These are phyloP conservation scores for Tolypocladium inflatum DNA, from an alignment of 2,329 filamentous ascomycete species.

Conservation along the genomic window DNA sequence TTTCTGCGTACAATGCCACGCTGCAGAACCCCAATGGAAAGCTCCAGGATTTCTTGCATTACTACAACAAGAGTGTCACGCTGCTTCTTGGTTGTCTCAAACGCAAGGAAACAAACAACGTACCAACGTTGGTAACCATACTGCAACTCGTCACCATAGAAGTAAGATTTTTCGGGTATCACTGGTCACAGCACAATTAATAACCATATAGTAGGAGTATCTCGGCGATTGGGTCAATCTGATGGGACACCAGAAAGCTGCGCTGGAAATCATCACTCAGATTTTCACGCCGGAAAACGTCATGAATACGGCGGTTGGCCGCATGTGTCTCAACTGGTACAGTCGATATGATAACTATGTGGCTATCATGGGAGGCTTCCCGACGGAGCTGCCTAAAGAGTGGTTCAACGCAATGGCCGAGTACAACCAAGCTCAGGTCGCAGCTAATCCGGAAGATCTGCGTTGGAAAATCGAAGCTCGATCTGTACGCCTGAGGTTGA, in stretches of 20 bases:
- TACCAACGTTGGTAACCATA: slow-evolving; percentile 75
- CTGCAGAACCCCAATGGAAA: slow-evolving; percentile 60
- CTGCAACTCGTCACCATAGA: slow-evolving; percentile 90
- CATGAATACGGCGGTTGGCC: slow-evolving; percentile 58
- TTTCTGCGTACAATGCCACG: slow-evolving; percentile 78
- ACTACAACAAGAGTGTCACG: slow-evolving; percentile 82
- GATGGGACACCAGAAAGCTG: slow-evolving; percentile 85
- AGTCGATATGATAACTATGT: slow-evolving; percentile 78
- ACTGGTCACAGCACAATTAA: slow-evolving; percentile 1
- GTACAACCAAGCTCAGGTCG: slow-evolving; percentile 51
- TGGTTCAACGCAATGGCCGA: slow-evolving; percentile 65
- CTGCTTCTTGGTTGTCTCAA: slow-evolving; percentile 64
- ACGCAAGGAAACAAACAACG: slow-evolving; percentile 58
- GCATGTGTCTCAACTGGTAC: slow-evolving; percentile 81
- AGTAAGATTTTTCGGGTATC: slow-evolving; percentile 37
- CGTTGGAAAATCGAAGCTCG: slow-evolving; percentile 58
- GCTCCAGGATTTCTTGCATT: slow-evolving; percentile 73
- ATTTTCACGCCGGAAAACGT: slow-evolving; percentile 71
- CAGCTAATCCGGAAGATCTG: slow-evolving; percentile 51
- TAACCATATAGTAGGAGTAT: slow-evolving; percentile 59
- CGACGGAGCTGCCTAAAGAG: slow-evolving; percentile 61
- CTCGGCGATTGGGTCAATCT: slow-evolving; percentile 93
- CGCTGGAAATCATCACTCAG: slow-evolving; percentile 67
- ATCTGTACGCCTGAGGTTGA: slow-evolving; percentile 56
- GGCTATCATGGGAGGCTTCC: slow-evolving; percentile 71